Base-by-base conservation (phyloP, 768 basidiomycete genomes). In the Grammothele lineata region DNA sequence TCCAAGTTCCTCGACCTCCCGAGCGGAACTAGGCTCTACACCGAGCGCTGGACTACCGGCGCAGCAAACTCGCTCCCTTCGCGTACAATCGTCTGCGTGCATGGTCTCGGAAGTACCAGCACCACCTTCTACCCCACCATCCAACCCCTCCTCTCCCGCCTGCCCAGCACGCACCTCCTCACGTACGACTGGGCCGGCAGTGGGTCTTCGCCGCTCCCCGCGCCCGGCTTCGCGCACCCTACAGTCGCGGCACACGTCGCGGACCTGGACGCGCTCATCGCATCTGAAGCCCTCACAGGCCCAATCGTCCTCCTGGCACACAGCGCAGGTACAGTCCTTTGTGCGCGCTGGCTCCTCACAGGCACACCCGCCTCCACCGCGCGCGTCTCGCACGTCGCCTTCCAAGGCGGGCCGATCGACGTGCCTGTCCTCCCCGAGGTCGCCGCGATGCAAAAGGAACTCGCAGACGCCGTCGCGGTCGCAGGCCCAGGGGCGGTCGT, bases 271-370 rank as follows among this genome's bases (percentile, higher is more conserved):
- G 45, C 40, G 3, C 44, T 40, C 33, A 23, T 44, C 22, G 17
- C 37, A 4, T 11, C 37, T 12, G 30, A 44, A 8, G 18, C 33
- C 8, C 15, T 42, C 2, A 36, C 37, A 4, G 43, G 42, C 4
- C 48, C 27, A 23, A 27, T 44, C 12, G 24, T 45, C 30, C 10
- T 51, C 45, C 19, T 46, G 17, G 45, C 40, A 7, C 40, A 45
- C 21, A 46, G 40, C 36, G 45, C 37, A 8, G 40, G 49, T 8
- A 45, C 43, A 30, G 27, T n/a, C n/a, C n/a, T n/a, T n/a, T n/a
- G n/a, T n/a, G n/a, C n/a, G n/a, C n/a, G n/a, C n/a, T n/a, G n/a
- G n/a, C n/a, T n/a, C n/a, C n/a, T n/a, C n/a, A n/a, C n/a, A n/a
- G n/a, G n/a, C n/a, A n/a, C n/a, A n/a, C n/a, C n/a, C n/a, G n/a